phyloP scores from a whole-genome alignment of 495 filamentous ascomycete genomes.

The Extremus antarcticus region DNA sequence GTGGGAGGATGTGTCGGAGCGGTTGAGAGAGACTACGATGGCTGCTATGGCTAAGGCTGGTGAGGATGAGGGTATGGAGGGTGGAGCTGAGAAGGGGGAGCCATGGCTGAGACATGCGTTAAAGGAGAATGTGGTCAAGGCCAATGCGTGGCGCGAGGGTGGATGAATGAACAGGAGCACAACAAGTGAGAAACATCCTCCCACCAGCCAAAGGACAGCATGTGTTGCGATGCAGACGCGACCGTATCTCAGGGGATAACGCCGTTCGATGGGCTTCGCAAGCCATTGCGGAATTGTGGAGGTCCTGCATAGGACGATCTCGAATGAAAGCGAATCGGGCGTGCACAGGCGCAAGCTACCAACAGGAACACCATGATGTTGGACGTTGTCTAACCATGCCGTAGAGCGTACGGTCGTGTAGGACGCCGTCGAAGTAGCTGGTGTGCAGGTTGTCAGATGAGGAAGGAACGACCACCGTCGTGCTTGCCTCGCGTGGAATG shows the following conservation, averaged over 20 bases:
- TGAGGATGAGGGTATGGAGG: slow-evolving; percentile 11
- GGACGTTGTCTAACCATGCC: no score
- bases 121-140: slow-evolving; percentile 6
- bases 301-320: no score
- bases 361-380: no score
- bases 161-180: no score
- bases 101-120: slow-evolving; percentile 16
- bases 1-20: slow-evolving; percentile 62
- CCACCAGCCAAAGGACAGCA: no score
- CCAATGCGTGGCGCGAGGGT: slow-evolving; percentile 12
- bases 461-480: background rate
- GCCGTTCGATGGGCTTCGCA: no score
- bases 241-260: no score
- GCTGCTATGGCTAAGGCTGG: slow-evolving; percentile 10
- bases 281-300: no score
- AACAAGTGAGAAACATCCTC: no score
- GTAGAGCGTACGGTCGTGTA: background rate
- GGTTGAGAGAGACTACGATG: slow-evolving; percentile 51
- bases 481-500: background rate
- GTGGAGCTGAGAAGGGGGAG: slow-evolving; percentile 1
- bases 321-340: no score
- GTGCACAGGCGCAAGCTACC: no score
- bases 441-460: background rate
- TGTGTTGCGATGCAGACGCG: no score
- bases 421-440: background rate